Base-by-base conservation (phyloP, 352 stramenopile genomes). In the Globisporangium viniferum region DNA sequence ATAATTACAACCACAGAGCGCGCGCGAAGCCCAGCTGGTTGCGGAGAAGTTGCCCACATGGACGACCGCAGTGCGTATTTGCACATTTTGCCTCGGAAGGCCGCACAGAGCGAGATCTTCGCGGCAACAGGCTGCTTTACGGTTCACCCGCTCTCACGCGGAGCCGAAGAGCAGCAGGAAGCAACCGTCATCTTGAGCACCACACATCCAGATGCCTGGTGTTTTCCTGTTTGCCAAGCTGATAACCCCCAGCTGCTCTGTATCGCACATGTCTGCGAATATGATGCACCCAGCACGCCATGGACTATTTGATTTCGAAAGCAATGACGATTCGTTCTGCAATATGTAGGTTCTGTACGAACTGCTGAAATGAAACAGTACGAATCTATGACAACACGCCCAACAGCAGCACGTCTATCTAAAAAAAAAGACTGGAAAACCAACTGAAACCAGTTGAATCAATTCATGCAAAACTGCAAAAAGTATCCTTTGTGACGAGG, bases 1-100 rank as follows among this genome's bases (percentile, higher is more conserved):
- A 69, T 57, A 55, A 55, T 69, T 62, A 59, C 63, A 36, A 33
- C 57, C 54, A 8, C 51, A 53, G 24, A 44, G 35, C 36, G 10
- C 51, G 27, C 33, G 24, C 2, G 46, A 9, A 48, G 33, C 22
- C 51, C 62, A 67, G 62, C 51, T 67, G 62, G 49, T 53, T 15
- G 49, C 20, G 39, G 39, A 61, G 62, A 67, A 67, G 51, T 27
- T 33, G 41, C 46, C 46, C 18, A 20, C 6, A 12, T 36, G 53
- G 53, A 9, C 44, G 18, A 51, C 44, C 44, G n/a, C 41, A 51
- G 6, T 4, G 44, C 18, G 7, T 18, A 22, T 51, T 51, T n/a
- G 18, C 6, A 9, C 14, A 44, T 20, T 48, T 48, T 48, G 15
- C 4, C 41, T 22, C 44, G 9, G 24, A 39, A 59, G 2, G 53